Evolutionary conservation across 345 rosid genomes (phyloP), one percentile per base, ranked within the genome.

Genomic region (Corchorus capsularis): DNA sequence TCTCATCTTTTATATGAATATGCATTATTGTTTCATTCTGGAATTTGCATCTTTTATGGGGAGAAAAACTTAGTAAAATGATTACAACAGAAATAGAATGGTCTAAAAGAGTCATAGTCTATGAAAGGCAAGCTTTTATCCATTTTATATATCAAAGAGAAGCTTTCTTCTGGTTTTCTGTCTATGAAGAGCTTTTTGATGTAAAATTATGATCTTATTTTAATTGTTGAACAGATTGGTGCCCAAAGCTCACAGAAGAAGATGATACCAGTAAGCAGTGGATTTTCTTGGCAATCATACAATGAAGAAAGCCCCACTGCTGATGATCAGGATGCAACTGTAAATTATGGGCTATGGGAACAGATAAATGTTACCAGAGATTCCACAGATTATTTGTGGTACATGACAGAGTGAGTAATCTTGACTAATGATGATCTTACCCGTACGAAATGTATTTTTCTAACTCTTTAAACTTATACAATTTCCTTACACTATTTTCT

Each of bases 341-440:
- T 81, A 5, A 61, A 75, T 75, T 83, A 80, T 61, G 97, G 98
- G 71, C 87, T 96, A 70, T 63, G 85, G 86, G 99, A 93, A 81
- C 99, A 96, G 81, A 75, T 91, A 70, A 84, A 84, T 78, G 76
- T 92, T 68, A 93, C 99, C 20, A 76, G 89, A 80, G 98, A 96
- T 75, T 39, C 69, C n/a, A 77, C 99, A 19, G 99, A 96, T 80
- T 96, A 96, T 74, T 80, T 96, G 83, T 96, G 99, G 99, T 96
- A 91, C 83, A 86, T 88, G 84, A 91, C 98, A 69, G 94, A 91
- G 99, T 96, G 57, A 90, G 98, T 87, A 35, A 50, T 66, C 22
- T 14, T 13, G 19, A 46, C 72, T 13, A 65, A 66, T 71, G 68
- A 45, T n/a, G 34, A 15, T 34, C 47, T 74, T 46, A 41, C 45